Base-by-base conservation (phyloP, 2,329 filamentous ascomycete genomes). In the Diaporthe citrichinensis region DNA sequence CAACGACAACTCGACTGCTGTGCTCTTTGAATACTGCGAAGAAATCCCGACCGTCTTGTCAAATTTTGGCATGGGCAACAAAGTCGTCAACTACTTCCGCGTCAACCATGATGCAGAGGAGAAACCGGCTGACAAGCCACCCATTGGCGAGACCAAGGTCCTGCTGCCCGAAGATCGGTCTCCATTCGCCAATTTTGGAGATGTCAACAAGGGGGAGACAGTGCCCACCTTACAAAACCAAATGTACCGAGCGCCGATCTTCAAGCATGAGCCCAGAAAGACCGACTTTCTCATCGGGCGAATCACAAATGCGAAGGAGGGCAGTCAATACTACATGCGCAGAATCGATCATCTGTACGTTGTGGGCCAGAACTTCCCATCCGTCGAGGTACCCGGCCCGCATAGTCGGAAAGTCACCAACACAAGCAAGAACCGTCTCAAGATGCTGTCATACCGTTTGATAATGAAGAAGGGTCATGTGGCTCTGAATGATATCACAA, bases 51-150 rank as follows among this genome's bases (percentile, higher is more conserved):
- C 93, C 14, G 95, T 98, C 76, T 87, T 99, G 77, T 98, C 96
- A 58, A 98, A 98, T 82, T 98, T 98, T 81, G 97, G 96, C 78
- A 99, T 99, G 97, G 96, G 96, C 71, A 98, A 94, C 83, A 94
- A 95, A 72, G 90, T 99, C 75, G 95, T 98, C 87, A 98, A 99
- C 84, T 99, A 98, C 84, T 98, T 98, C 82, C 94, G 95, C 53
- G 92, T 96, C 76, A 94, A 95, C 81, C 91, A 90, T 55, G 88
- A 89, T 57, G 90, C 90, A 46, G 94, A 97, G 61, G 94, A 97
- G 76, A 91, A 92, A 67, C 89, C 91, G 71, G 90, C 94, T 1
- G 94, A 95, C 1, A 97, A 95, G 86, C 88, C 89, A 61, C 95
- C 98, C 5, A 90, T 99, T 77, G 97, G 97, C 75, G 97, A 99